Conservation (phyloP, 1,284 basidiomycete genomes). For the Rhizoctonia solani region DNA sequence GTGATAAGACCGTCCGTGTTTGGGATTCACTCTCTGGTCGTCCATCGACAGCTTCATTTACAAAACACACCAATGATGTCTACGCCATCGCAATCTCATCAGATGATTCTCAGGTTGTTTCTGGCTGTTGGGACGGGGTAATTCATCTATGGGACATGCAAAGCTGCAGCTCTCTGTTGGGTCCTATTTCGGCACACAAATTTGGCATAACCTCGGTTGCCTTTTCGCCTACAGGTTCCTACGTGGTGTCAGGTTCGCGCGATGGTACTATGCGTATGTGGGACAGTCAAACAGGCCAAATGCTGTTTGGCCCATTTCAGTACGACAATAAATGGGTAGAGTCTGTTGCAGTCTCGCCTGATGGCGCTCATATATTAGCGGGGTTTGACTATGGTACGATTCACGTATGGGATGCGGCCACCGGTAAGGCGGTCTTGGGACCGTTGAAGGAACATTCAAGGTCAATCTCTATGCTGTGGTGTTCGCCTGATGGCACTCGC, state of each 20-base stretch:
- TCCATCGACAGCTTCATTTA: neutral
- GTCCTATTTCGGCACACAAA: neutral
- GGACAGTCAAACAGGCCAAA: slow-evolving; percentile 1
- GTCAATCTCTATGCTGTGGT: neutral
- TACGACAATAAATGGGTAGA: neutral
- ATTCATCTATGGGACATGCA: neutral
- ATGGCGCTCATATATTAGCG: neutral
- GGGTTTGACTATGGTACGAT: neutral
- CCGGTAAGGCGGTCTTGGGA: neutral
- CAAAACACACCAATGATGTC: neutral
- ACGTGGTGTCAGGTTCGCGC: slow-evolving; percentile 6
- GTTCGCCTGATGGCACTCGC: neutral
- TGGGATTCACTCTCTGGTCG: neutral
- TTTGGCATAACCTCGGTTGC: neutral
- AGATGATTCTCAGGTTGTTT: neutral
- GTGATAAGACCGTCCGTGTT: neutral
- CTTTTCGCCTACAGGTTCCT: neutral
- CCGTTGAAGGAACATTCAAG: neutral
- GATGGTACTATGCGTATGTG: slow-evolving; percentile 24
- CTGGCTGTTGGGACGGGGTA: neutral
- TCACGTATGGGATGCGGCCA: neutral
- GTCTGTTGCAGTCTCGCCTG: neutral
- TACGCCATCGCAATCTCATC: neutral
- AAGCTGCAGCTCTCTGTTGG: neutral
- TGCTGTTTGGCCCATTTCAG: neutral